A percentile compares a stretch with the other conserved stretches of the same genome.
Conservation (phyloP, 305 asterid genomes). For the Fraxinus nigra region DNA sequence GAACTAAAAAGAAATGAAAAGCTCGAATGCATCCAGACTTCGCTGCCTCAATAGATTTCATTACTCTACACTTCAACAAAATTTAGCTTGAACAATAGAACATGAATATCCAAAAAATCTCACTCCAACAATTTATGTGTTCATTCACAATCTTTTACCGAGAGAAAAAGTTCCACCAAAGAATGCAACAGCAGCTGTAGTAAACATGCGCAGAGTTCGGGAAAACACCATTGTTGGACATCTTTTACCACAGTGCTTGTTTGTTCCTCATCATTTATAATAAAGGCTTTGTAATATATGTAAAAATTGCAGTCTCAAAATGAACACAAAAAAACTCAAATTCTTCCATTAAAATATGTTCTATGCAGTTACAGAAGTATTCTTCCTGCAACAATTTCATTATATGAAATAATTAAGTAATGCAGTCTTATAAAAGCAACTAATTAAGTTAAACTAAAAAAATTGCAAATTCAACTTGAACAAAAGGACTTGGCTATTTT, state of each 20-base stretch:
- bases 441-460: neutral
- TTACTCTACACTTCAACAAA: neutral
- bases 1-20: neutral
- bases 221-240: conserved; percentile 26
- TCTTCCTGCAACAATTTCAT: neutral
- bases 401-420: neutral
- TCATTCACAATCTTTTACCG: no score
- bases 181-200: conserved; percentile 29
- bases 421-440: neutral
- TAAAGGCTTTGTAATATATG: neutral
- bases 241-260: conserved; percentile 16
- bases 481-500: neutral
- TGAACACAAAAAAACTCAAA: neutral
- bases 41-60: neutral
- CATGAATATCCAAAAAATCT: neutral
- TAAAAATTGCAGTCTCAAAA: neutral
- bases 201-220: conserved; percentile 25
- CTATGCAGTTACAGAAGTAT: neutral
- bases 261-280: neutral
- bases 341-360: neutral
- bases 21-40: neutral
- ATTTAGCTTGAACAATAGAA: conserved; percentile 6
- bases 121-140: no score
- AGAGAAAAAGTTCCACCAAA: conserved; percentile 44
- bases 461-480: neutral